Conservation (phyloP, 495 filamentous ascomycete species). For the Hypoxylon fragiforme region DNA sequence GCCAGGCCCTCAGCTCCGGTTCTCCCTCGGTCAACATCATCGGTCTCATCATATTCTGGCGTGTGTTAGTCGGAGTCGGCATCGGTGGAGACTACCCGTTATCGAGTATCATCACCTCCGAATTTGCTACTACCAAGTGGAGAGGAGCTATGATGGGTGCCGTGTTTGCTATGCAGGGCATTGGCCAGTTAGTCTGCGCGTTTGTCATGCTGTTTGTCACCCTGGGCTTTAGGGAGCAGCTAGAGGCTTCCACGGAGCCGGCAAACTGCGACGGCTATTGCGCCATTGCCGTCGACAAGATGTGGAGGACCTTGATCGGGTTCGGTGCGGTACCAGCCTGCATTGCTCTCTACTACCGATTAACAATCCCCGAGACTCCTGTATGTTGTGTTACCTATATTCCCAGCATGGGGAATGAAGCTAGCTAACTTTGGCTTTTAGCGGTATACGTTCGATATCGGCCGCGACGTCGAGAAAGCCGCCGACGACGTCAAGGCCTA, state of each 20-base stretch:
- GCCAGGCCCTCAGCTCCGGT: slow-evolving; percentile 68
- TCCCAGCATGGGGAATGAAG: neutral
- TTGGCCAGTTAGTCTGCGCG: slow-evolving; percentile 73
- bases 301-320: slow-evolving; percentile 81
- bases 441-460: slow-evolving; percentile 83
- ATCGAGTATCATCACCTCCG: slow-evolving; percentile 80
- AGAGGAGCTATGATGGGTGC: slow-evolving; percentile 61
- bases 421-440: slow-evolving; percentile 53
- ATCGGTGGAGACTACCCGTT: slow-evolving; percentile 89
- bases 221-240: slow-evolving; percentile 71
- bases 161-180: slow-evolving; percentile 83
- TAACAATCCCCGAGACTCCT: slow-evolving; percentile 81
- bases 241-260: slow-evolving; percentile 52
- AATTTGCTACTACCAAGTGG: slow-evolving; percentile 50
- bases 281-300: slow-evolving; percentile 74
- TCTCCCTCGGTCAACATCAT: slow-evolving; percentile 72
- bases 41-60: slow-evolving; percentile 86
- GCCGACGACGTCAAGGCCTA: slow-evolving; percentile 67
- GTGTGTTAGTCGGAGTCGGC: slow-evolving; percentile 80
- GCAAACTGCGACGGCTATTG: slow-evolving; percentile 65
- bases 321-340: slow-evolving; percentile 78
- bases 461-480: slow-evolving; percentile 73
- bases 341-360: slow-evolving; percentile 76
- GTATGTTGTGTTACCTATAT: slow-evolving; percentile 68
- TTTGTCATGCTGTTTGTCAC: slow-evolving; percentile 73